phyloP scores from a whole-genome alignment of 2,329 filamentous ascomycete genomes.

The Curvularia sp. region DNA sequence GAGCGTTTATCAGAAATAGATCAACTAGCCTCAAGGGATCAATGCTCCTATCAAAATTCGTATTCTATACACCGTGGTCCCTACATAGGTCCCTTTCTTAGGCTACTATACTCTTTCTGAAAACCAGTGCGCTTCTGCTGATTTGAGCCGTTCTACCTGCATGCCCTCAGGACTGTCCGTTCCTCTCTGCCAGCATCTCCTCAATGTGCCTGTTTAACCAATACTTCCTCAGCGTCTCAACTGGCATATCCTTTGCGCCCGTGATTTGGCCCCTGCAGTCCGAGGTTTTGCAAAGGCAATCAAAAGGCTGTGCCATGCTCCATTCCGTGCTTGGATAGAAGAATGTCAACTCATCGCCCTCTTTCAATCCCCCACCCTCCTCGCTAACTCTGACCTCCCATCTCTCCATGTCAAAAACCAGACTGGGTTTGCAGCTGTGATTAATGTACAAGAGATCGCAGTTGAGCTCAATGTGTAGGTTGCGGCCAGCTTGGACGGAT shows the following conservation, averaged over 20 bases:
- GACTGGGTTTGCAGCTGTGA: constrained; percentile 61
- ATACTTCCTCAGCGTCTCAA: constrained; percentile 61
- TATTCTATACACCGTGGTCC: not conserved
- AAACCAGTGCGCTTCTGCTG: not conserved
- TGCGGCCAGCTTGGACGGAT: constrained; percentile 59
- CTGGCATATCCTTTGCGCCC: constrained; percentile 68
- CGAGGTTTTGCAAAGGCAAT: constrained; percentile 66
- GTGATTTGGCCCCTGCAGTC: constrained; percentile 67
- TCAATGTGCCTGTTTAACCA: constrained; percentile 51
- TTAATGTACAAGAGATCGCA: constrained; percentile 65
- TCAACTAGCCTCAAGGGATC: not conserved
- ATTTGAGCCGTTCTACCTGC: no score
- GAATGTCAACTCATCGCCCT: constrained; percentile 60
- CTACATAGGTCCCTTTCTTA: not conserved
- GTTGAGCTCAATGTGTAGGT: constrained; percentile 63
- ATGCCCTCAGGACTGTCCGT: not conserved
- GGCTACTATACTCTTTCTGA: not conserved
- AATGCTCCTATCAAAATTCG: not conserved
- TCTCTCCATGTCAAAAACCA: constrained; percentile 61
- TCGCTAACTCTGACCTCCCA: constrained; percentile 63
- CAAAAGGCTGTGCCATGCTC: constrained; percentile 75
- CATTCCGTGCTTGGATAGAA: constrained; percentile 80
- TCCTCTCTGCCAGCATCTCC: constrained; percentile 40
- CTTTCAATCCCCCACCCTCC: constrained; percentile 37
- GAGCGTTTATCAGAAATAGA: not conserved